A percentile compares a stretch with the other conserved stretches of the same genome.
phyloP scores from a whole-genome alignment of 2,329 filamentous ascomycete species.

The Aspergillus fijiensis region DNA sequence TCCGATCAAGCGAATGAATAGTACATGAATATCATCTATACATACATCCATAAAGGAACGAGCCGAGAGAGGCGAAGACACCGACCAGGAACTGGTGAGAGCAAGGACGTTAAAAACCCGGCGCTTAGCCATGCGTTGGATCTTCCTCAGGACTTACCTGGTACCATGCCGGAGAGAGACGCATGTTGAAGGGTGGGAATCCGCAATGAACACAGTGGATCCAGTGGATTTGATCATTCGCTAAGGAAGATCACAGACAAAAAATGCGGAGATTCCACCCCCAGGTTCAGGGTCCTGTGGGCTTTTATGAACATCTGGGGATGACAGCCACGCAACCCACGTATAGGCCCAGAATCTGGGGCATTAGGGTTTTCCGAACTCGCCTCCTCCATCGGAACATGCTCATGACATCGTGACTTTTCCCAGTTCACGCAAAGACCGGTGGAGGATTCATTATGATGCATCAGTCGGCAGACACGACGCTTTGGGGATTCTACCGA shows the following conservation, averaged over 20 bases:
- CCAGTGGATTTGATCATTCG: neutral
- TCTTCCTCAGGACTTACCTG: constrained; percentile 41
- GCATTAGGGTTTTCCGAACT: neutral
- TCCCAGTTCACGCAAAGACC: constrained; percentile 5
- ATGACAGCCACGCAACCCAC: constrained; percentile 19
- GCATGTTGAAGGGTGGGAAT: constrained; percentile 43
- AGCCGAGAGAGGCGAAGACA: constrained; percentile 60
- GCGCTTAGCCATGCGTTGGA: neutral
- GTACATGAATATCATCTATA: neutral
- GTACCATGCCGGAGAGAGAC: constrained; percentile 58
- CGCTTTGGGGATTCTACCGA: neutral
- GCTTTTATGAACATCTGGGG: constrained; percentile 26
- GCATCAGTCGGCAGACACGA: neutral
- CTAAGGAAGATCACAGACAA: constrained; percentile 1
- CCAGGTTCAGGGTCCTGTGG: constrained; percentile 18
- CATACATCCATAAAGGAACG: constrained; percentile 56
- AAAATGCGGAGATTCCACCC: constrained; percentile 18
- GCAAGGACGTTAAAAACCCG: neutral
- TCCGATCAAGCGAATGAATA: neutral
- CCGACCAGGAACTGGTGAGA: constrained; percentile 54
- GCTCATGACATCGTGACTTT: neutral
- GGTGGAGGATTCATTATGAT: neutral
- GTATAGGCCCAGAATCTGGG: constrained; percentile 3
- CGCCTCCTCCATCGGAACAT: neutral
- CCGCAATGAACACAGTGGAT: neutral